A percentile compares a stretch with the other conserved stretches of the same genome.
These are phyloP conservation scores for Coemansia sp. DNA, from an alignment of 192 early-diverging fungal genomes.

Conservation along the genomic window DNA sequence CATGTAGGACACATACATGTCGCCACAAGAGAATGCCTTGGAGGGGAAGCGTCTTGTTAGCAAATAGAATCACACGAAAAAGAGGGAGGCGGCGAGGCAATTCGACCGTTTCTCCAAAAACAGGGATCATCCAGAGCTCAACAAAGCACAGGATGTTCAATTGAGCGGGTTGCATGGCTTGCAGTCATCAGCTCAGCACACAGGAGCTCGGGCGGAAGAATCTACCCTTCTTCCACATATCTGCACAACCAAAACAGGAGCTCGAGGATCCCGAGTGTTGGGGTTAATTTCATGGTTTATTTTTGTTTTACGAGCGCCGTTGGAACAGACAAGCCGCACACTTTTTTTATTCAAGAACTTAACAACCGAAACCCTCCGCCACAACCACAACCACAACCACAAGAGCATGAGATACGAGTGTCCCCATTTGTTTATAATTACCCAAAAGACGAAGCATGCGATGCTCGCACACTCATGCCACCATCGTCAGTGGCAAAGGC, in stretches of 20 bases:
- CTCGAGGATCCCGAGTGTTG: background rate
- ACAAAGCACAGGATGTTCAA: background rate
- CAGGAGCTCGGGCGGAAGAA: background rate
- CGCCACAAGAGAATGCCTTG: too few relatives aligned
- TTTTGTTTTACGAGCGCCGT: too few relatives aligned
- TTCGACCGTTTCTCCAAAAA: background rate
- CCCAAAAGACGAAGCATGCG: background rate
- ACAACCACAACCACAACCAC: background rate
- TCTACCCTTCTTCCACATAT: background rate
- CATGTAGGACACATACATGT: background rate
- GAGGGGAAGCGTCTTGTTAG: too few relatives aligned
- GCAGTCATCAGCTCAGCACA: constrained; percentile 6
- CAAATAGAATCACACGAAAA: background rate
- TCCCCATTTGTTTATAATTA: constrained; percentile 21
- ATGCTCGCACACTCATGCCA: background rate
- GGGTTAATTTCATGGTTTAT: too few relatives aligned
- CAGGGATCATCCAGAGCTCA: background rate
- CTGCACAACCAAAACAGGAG: background rate
- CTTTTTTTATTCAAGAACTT: background rate
- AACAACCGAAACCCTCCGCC: background rate
- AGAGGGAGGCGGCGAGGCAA: background rate
- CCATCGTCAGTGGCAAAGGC: background rate
- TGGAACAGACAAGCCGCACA: too few relatives aligned
- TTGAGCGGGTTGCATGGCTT: constrained; percentile 3
- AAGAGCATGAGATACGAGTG: background rate